Evolutionary conservation across 768 basidiomycete genomes (phyloP), one percentile per base, ranked within the genome.

Genomic region (Mycena metata): DNA sequence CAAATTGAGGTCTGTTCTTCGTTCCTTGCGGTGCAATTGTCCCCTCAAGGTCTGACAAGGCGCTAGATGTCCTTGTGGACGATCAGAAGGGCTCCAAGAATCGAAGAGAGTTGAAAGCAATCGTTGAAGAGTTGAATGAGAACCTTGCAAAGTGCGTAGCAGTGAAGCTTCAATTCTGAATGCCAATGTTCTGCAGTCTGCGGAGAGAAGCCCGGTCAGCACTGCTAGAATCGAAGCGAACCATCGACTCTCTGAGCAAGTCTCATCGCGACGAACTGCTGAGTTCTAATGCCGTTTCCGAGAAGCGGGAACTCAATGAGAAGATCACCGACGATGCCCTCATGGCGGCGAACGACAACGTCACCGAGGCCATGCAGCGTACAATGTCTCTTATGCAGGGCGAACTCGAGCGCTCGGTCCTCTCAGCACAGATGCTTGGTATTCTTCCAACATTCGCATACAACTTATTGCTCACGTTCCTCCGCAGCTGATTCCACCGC

Each of bases 361-460:
- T 99, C 12, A 98, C 96, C 1, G 91, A 93, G 23, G 89, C 94
- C 5, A 83, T 99, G 11, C 89, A 94, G 52, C 88, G 96, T 41
- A 98, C 96, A 5, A 86, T 95, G 42, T 84, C 82, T 15, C 81
- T 95, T 5, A 95, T 99, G 94, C 95, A 97, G 79, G 89, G 88
- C 45, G 98, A 99, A 75, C 89, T 99, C 3, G 94, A 98, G 74
- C 88, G 90, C 24, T 96, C 94, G 0, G 94, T 96, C 8, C 84
- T 97, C 55, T 89, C 94, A 4, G 85, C 85, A 7, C 96, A 99
- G 76, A 88, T 96, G 76, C 88, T 99, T 42, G 93, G 95, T 93
- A 73, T 47, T 76, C 24, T 43, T 21, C 9, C 33, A 43, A 42
- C 39, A 50, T 64, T 51, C 41, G 35, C 1, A 36, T 30, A 30